These are phyloP conservation scores for Venturia effusa DNA, from an alignment of 2,329 filamentous ascomycete species.

Conservation along the genomic window DNA sequence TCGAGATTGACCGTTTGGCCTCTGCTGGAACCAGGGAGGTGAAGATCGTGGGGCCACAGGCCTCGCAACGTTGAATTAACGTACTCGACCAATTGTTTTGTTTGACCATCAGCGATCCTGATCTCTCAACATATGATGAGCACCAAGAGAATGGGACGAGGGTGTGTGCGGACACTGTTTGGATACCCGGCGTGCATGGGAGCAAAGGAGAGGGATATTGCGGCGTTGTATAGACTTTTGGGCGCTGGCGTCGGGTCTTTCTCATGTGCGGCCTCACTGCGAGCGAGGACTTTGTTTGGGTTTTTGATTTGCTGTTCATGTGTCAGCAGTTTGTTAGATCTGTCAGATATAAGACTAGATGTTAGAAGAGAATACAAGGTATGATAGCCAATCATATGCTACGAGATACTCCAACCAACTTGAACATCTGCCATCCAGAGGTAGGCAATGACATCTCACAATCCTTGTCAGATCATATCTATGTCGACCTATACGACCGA, in stretches of 20 bases:
- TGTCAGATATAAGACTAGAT: neutral
- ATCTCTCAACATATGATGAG: neutral
- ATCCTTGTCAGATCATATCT: too few relatives aligned
- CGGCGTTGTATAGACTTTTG: neutral
- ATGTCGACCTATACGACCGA: neutral
- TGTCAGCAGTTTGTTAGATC: neutral
- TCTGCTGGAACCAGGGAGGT: neutral
- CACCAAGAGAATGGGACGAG: constrained; percentile 1
- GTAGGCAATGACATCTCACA: too few relatives aligned
- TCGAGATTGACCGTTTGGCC: neutral
- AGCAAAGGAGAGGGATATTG: neutral
- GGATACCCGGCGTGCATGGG: neutral
- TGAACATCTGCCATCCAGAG: neutral
- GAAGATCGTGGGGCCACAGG: constrained; percentile 1
- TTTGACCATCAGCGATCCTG: neutral
- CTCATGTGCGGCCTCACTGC: neutral
- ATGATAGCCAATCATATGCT: neutral
- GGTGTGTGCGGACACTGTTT: neutral
- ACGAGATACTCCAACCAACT: neutral
- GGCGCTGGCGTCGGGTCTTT: neutral
- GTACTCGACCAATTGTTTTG: neutral
- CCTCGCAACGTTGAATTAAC: neutral
- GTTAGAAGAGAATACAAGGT: neutral
- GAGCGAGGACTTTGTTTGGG: neutral
- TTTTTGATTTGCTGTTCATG: neutral